Evolutionary conservation across 139 green algal genomes (phyloP).

Genomic region (Chlorella sp.): DNA sequence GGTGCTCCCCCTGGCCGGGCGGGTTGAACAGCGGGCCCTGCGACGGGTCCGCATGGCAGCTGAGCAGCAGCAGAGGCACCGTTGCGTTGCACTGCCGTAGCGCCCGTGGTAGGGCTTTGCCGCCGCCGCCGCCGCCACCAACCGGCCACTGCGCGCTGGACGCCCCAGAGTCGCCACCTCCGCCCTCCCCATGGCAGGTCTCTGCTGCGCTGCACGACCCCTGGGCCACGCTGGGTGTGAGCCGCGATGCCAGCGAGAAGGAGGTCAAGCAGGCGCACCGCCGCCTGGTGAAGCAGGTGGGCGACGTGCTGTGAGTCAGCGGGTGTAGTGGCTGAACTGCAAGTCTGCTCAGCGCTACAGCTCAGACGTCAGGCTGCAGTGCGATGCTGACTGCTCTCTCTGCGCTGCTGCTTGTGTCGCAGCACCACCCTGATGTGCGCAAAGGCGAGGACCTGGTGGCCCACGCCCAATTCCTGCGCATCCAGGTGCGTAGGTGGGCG

Average conservation of each 20-base stretch:
- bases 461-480: constrained; percentile 36
- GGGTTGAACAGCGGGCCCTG: too few species aligned
- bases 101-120: neutral
- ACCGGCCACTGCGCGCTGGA: neutral
- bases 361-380: too few species aligned
- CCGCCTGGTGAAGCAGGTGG: constrained; percentile 25
- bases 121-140: neutral
- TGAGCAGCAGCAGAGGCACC: too few species aligned
- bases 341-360: too few species aligned
- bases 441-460: constrained; percentile 9
- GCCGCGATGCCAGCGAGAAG: constrained; percentile 16
- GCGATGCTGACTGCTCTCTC: too few species aligned
- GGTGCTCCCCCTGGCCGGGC: too few species aligned
- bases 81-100: too few species aligned
- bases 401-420: neutral
- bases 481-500: constrained; percentile 14
- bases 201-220: constrained; percentile 27
- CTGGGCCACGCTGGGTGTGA: constrained; percentile 35
- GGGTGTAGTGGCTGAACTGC: too few species aligned
- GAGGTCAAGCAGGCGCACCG: constrained; percentile 51
- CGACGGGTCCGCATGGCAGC: too few species aligned
- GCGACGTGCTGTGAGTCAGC: neutral
- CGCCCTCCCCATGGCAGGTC: neutral
- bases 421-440: constrained; percentile 42
- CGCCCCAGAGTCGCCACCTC: neutral